These are phyloP conservation scores for Brassica carinata DNA, from an alignment of 345 rosid species.

Conservation along the genomic window DNA sequence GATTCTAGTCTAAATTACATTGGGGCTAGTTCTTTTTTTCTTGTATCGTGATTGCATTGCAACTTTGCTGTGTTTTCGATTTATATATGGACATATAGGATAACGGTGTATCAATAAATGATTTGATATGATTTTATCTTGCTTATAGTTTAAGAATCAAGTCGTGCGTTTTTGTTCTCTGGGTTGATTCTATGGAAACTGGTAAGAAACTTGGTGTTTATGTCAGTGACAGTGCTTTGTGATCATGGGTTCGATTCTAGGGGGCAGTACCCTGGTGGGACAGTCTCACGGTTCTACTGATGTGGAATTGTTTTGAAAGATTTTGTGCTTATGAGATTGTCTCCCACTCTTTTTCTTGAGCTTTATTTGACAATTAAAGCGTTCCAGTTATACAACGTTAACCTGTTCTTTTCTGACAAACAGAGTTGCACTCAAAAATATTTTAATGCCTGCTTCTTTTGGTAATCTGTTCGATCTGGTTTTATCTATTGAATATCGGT, in stretches of 20 bases:
- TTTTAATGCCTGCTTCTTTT: too few species aligned
- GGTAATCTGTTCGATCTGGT: not conserved
- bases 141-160: constrained; percentile 20
- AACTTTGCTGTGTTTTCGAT: not conserved
- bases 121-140: constrained; percentile 28
- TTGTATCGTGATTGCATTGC: too few species aligned
- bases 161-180: constrained; percentile 10
- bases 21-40: constrained; percentile 13
- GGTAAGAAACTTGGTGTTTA: constrained; percentile 38
- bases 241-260: constrained; percentile 63
- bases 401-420: too few species aligned
- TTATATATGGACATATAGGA: not conserved
- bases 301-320: not conserved
- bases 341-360: too few species aligned
- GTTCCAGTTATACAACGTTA: too few species aligned
- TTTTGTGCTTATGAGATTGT: constrained; percentile 1
- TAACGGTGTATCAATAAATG: not conserved
- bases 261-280: constrained; percentile 63
- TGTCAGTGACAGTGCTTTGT: constrained; percentile 33
- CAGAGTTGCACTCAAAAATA: too few species aligned
- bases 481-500: not conserved
- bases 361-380: too few species aligned
- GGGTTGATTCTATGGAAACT: constrained; percentile 32
- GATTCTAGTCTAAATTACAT: constrained; percentile 8
- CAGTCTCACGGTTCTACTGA: constrained; percentile 58